A percentile compares a stretch with the other conserved stretches of the same genome.
These are phyloP conservation scores for Suillus decipiens DNA, from an alignment of 768 basidiomycete species.

Conservation along the genomic window DNA sequence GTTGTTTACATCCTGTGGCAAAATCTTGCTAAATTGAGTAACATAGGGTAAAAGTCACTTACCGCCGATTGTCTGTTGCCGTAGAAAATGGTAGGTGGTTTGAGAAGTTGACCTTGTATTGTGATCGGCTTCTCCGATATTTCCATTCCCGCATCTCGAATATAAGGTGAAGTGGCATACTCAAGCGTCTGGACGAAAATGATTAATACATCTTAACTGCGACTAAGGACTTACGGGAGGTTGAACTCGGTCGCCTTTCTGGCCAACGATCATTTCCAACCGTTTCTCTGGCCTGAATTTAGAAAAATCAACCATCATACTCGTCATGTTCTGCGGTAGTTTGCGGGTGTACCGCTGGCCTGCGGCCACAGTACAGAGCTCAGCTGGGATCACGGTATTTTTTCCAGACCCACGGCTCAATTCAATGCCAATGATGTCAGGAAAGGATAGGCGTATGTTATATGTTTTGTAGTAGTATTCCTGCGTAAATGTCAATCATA, in stretches of 20 bases:
- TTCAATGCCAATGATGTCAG: slow-evolving; percentile 42
- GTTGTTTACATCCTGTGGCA: slow-evolving; percentile 18
- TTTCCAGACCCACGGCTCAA: slow-evolving; percentile 25
- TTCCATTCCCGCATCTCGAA: slow-evolving; percentile 43
- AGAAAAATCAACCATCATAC: slow-evolving; percentile 49
- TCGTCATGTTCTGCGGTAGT: slow-evolving; percentile 40
- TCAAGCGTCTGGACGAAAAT: slow-evolving; percentile 33
- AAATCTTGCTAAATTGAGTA: slow-evolving; percentile 6
- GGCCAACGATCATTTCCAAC: slow-evolving; percentile 39
- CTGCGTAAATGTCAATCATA: slow-evolving; percentile 29
- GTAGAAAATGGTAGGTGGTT: slow-evolving; percentile 37
- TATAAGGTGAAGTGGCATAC: slow-evolving; percentile 41
- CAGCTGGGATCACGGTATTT: slow-evolving; percentile 46
- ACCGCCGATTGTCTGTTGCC: slow-evolving; percentile 4
- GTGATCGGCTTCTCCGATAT: slow-evolving; percentile 32
- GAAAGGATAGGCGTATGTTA: slow-evolving; percentile 35
- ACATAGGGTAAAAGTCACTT: not conserved
- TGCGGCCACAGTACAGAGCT: slow-evolving; percentile 46
- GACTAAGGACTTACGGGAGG: slow-evolving; percentile 22
- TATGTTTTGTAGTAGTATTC: slow-evolving; percentile 41
- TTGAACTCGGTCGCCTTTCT: slow-evolving; percentile 20
- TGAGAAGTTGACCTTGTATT: slow-evolving; percentile 40
- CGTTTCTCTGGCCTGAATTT: slow-evolving; percentile 47
- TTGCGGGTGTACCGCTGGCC: slow-evolving; percentile 53
- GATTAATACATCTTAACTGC: not conserved